Evolutionary conservation across 352 stramenopile species (phyloP), one percentile per base, ranked within the genome.

Genomic region (Globisporangium parvum): DNA sequence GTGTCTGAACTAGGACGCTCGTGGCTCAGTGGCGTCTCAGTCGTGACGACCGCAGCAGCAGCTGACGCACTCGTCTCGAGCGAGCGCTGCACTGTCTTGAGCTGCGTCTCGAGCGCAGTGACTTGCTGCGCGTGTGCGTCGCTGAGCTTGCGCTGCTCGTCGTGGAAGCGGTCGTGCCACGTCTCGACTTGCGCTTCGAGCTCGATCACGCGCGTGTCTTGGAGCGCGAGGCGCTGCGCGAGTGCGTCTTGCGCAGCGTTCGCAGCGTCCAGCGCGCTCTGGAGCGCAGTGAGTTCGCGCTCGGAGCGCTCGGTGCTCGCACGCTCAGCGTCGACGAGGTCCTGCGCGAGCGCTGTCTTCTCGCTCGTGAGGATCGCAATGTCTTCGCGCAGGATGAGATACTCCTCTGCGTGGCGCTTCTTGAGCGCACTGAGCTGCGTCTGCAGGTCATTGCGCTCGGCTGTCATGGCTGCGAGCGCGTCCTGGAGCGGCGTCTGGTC

Each of bases 231-330:
- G 23, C 77, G 37, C 14, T 72, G 58, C 57, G 77, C 66, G 57
- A 87, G 70, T 24, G 73, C 66, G 24, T 77, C 69, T 50, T 75
- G 71, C 28, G 72, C 62, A 14, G 73, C 65, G 45, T 60, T 69
- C 52, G 83, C 69, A 23, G 66, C 55, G 12, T 75, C 66, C 15
- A 64, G 55, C 26, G 61, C 47, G 4, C 56, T n/a, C 31, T 81
- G 59, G 20, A 81, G 53, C 23, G 63, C 41, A 2, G 62, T 56
- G 33, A 85, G 59, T 47, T 86, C 72, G 31, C 68, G 63, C 46
- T 85, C 70, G 21, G 68, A 65, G 0, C 56, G 52, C 1, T 49
- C 39, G 21, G 73, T 55, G 28, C 61, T 70, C 45, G 75, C 60
- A 11, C 55, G 65, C 31, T 87, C 67, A 15, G 80, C 44, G 46